phyloP scores from a whole-genome alignment of 2,329 filamentous ascomycete species.

The Gyromitra esculenta region DNA sequence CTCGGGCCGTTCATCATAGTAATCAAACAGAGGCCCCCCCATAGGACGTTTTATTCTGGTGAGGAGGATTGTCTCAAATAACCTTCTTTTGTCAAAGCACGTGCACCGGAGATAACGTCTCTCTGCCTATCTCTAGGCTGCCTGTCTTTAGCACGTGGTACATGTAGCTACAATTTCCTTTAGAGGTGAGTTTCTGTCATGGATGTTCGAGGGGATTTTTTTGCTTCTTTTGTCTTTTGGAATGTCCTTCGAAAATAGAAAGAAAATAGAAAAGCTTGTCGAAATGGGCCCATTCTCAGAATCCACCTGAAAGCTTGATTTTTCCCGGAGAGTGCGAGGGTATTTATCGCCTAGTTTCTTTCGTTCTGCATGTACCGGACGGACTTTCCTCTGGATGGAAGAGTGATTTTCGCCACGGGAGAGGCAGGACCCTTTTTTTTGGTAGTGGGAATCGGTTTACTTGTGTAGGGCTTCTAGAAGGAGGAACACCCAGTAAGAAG shows the following conservation, averaged over 20 bases:
- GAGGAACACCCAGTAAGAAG: background rate
- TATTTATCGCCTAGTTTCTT: too few species aligned
- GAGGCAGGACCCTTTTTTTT: background rate
- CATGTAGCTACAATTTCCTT: background rate
- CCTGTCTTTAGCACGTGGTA: background rate
- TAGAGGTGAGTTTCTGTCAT: background rate
- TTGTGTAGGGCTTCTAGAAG: background rate
- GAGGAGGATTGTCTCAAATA: background rate
- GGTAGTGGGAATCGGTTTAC: background rate
- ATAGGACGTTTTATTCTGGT: background rate
- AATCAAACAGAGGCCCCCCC: background rate
- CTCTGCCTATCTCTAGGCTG: too few species aligned
- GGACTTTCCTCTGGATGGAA: background rate
- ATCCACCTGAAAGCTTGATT: background rate
- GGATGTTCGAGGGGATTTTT: background rate
- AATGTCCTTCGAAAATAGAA: background rate
- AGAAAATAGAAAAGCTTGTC: background rate
- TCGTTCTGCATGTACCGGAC: too few species aligned
- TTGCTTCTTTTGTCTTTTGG: background rate
- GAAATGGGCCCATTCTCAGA: background rate
- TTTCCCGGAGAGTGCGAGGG: background rate
- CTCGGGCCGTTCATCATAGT: background rate
- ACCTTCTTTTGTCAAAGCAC: background rate
- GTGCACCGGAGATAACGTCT: background rate
- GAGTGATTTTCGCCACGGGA: constrained; percentile 5